phyloP scores from a whole-genome alignment of 345 rosid species.

The Citrus maxima region DNA sequence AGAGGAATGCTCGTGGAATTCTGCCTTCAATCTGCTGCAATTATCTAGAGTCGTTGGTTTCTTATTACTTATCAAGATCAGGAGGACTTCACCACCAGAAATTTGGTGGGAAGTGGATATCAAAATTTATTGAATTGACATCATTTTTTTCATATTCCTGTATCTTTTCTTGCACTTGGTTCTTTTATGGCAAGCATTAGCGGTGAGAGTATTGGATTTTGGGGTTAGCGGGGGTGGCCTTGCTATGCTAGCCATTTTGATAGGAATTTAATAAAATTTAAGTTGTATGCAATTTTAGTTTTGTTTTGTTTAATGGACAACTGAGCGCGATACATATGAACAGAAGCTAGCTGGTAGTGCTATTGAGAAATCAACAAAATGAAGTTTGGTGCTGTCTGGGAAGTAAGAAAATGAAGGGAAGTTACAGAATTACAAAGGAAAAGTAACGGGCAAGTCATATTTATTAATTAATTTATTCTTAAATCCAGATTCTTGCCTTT shows the following conservation, averaged over 20 bases:
- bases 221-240: slow-evolving; percentile 10
- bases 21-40: not conserved
- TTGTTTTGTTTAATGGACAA: no score
- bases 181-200: not conserved
- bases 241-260: slow-evolving; percentile 6
- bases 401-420: no score
- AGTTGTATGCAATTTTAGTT: not conserved
- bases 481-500: no score
- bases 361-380: no score
- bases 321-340: no score
- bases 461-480: no score
- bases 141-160: not conserved
- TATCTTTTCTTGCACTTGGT: not conserved
- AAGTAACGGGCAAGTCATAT: no score
- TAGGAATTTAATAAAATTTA: not conserved
- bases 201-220: no score
- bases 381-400: no score
- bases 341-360: no score
- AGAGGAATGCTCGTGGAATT: not conserved
- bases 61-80: not conserved
- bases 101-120: slow-evolving; percentile 8
- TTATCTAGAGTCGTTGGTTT: slow-evolving; percentile 3
- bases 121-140: not conserved
- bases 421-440: no score
- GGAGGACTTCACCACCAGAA: not conserved